Evolutionary conservation across 1,139 yeast species (phyloP).

Genomic region (Sugiyamaella pinicola): DNA sequence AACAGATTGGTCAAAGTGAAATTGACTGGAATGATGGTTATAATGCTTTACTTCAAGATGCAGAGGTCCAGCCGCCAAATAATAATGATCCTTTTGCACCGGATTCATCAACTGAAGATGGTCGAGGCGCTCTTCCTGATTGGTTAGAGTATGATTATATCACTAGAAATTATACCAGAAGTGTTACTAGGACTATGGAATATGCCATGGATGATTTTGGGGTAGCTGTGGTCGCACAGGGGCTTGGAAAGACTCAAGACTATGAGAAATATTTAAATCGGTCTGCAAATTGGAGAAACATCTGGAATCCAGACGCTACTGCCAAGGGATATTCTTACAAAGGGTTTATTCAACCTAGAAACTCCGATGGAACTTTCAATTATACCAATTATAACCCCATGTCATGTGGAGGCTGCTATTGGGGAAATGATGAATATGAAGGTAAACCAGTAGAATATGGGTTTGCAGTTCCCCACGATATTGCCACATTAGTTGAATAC

Average conservation of each 20-base stretch:
- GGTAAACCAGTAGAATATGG: constrained; percentile 39
- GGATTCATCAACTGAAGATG: constrained; percentile 22
- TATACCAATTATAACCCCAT: constrained; percentile 33
- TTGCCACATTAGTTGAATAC: constrained; percentile 39
- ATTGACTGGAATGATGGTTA: constrained; percentile 44
- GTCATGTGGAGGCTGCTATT: constrained; percentile 24
- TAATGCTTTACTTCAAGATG: constrained; percentile 46
- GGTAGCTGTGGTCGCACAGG: constrained; percentile 44
- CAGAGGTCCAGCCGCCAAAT: constrained; percentile 39
- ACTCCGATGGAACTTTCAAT: constrained; percentile 42
- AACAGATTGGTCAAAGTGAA: constrained; percentile 35
- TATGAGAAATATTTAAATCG: constrained; percentile 43
- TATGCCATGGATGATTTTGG: constrained; percentile 48
- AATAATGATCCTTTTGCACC: constrained; percentile 21
- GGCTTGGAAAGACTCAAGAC: constrained; percentile 38
- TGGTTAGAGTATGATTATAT: constrained; percentile 21
- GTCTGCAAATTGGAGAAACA: constrained; percentile 46
- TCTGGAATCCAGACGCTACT: constrained; percentile 45
- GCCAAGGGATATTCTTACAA: constrained; percentile 39
- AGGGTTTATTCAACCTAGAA: constrained; percentile 46
- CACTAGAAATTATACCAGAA: constrained; percentile 36
- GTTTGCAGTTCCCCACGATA: constrained; percentile 45
- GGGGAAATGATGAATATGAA: constrained; percentile 23
- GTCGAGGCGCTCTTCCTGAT: constrained; percentile 23
- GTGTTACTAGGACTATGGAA: constrained; percentile 47